Evolutionary conservation across 805 yeast genomes (phyloP), one percentile per base, ranked within the genome.

Genomic region (Schizosaccharomyces lindneri): DNA sequence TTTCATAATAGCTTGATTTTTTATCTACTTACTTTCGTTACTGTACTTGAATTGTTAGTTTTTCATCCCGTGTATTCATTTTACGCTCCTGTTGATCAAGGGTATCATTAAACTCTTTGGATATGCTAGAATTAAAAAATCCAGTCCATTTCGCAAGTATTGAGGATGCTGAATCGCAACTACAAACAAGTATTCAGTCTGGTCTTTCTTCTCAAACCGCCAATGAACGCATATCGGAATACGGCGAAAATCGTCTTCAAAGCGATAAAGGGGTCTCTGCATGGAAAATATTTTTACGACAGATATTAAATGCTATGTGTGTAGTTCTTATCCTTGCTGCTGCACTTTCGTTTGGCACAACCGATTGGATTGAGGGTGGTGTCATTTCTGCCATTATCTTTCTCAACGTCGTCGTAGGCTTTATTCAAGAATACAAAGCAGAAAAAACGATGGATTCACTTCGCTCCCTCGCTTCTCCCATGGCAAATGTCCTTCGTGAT

Each of bases 351-450:
- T 75, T 84, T 60, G 88, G 84, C 24, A 82, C 85, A 65, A 75
- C 76, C 63, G 90, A 85, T 69, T 84, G 86, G 84, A 85, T 84
- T 65, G 81, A 87, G 7, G 93, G 88, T 60, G 93, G 90, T 62
- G 90, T 85, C 43, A 82, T 84, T 68, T 81, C 79, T 1, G 82
- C 79, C 59, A 89, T 85, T 29, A 79, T 85, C 39, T 69, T 70
- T 41, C 74, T 84, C 62, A 84, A 84, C 67, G 80, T 84, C 46
- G 71, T 72, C 36, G 82, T 84, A 63, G 93, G 93, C 3, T 78
- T 81, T 62, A 70, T 78, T 65, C 93, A 84, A 70, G 90, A 84
- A 68, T 76, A 74, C 68, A 81, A 79, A 65, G 90, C 93, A 0
- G 88, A 84, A 65, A 79, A 82, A 68, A 85, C 90, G 1, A 85